phyloP scores from a whole-genome alignment of 2,329 filamentous ascomycete species.

The Coccinonectria pachysandricola region DNA sequence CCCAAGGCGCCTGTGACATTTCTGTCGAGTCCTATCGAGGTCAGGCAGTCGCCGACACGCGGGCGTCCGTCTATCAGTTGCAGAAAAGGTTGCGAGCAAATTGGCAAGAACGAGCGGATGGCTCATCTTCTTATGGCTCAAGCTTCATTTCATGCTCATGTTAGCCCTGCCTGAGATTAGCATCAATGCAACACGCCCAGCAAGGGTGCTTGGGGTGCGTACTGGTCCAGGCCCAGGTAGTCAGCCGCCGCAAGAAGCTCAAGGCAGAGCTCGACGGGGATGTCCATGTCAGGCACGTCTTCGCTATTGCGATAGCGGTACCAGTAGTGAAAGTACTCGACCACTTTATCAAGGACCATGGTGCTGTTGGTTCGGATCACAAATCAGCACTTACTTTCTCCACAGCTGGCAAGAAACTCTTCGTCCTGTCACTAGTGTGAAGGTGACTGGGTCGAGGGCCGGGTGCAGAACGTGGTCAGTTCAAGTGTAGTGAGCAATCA shows the following conservation, averaged over 20 bases:
- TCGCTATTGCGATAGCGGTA: constrained; percentile 60
- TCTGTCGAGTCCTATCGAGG: too few relatives aligned
- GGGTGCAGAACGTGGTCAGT: constrained; percentile 34
- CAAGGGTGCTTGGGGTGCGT: constrained; percentile 25
- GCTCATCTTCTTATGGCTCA: too few relatives aligned
- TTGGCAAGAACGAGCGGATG: too few relatives aligned
- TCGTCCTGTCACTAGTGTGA: constrained; percentile 7
- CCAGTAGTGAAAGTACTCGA: constrained; percentile 77
- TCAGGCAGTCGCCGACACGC: too few relatives aligned
- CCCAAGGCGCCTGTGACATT: too few relatives aligned
- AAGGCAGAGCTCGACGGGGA: constrained; percentile 67
- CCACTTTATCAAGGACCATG: constrained; percentile 67
- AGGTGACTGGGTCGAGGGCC: constrained; percentile 9
- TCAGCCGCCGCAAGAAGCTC: constrained; percentile 70
- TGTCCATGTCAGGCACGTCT: constrained; percentile 71
- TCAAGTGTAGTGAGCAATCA: constrained; percentile 55
- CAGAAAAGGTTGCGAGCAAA: too few relatives aligned
- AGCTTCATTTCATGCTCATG: constrained; percentile 27
- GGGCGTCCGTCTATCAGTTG: too few relatives aligned
- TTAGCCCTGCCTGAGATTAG: constrained; percentile 26
- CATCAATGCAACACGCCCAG: constrained; percentile 11
- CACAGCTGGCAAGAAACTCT: constrained; percentile 2
- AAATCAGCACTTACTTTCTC: constrained; percentile 15
- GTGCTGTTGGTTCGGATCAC: constrained; percentile 38
- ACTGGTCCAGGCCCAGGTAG: constrained; percentile 58